Evolutionary conservation across 2,329 filamentous ascomycete genomes (phyloP), one percentile per base, ranked within the genome.

Genomic region (Fonsecaea monophora): DNA sequence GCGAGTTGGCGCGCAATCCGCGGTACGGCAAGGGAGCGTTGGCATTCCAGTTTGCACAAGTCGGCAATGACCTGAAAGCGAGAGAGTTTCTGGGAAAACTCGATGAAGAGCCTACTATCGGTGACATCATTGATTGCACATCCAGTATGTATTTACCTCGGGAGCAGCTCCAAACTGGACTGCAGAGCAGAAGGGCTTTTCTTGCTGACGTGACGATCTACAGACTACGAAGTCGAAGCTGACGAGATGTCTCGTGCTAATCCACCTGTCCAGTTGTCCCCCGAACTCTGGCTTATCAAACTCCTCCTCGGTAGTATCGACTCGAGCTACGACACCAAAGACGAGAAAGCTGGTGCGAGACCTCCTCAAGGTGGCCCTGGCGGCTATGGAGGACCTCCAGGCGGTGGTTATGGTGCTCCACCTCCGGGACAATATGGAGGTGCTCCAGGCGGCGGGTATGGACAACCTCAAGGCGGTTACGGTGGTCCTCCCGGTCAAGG

Each of bases 221-320:
- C 72, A 87, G 86, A 90, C 78, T 90, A 85, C 72, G 88, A 90
- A 77, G 86, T 88, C 70, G 88, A 90, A 74, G 86, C 87, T 68
- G 86, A 87, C 56, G 87, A 89, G 73, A 89, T 90, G 87, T 81
- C 85, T 1, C 83, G 83, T 57, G 85, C 86, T 34, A 83, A 84
- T 66, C 87, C 87, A 7, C 86, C 87, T 3, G 84, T 89, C 34
- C 83, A 89, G 70, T 78, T 90, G 48, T 89, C 87, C 3, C 86
- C 87, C 9, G 87, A 89, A 71, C 83, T 89, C 61, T 90, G 87
- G 87, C 82, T 88, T 72, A 83, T 88, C 69, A 90, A 90, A 77
- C 82, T 90, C 65, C 85, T 90, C 59, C 84, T 90, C 32, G 88
- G 88, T 67, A 85, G 87, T 42, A 89, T 90, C 73, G 88, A 90